A percentile compares a stretch with the other conserved stretches of the same genome.
phyloP scores from a whole-genome alignment of 2,329 filamentous ascomycete species.

The Ceratocystis papillata region DNA sequence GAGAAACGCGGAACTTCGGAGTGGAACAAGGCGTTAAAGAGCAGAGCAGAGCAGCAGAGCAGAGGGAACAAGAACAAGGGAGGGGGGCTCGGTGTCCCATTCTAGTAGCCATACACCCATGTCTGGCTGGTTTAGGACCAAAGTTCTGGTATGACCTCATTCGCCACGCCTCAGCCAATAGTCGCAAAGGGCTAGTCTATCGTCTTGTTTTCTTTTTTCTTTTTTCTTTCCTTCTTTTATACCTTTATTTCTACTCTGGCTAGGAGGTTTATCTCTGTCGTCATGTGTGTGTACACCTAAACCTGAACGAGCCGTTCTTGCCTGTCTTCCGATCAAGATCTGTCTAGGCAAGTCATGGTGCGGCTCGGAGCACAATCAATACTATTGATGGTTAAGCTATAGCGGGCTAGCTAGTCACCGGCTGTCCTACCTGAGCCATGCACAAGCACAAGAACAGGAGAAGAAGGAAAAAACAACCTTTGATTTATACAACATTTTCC shows the following conservation, averaged over 20 bases:
- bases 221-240: background rate
- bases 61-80: background rate
- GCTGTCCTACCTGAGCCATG: background rate
- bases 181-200: background rate
- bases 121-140: background rate
- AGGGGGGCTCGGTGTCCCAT: background rate
- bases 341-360: background rate
- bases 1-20: background rate
- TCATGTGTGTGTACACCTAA: background rate
- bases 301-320: background rate
- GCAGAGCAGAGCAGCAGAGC: background rate
- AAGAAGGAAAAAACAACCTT: background rate
- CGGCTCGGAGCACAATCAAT: background rate
- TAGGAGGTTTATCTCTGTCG: background rate
- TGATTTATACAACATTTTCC: background rate
- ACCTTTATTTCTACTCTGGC: background rate
- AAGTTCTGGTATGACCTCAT: background rate
- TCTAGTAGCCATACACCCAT: background rate
- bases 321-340: constrained; percentile 4
- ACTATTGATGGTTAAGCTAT: background rate
- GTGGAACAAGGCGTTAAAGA: background rate
- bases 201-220: background rate
- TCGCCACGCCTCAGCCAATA: background rate
- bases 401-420: background rate
- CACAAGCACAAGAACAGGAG: background rate